A percentile compares a stretch with the other conserved stretches of the same genome.
phyloP scores from a whole-genome alignment of 2,329 filamentous ascomycete species.

The Mollisiaceae sp. region DNA sequence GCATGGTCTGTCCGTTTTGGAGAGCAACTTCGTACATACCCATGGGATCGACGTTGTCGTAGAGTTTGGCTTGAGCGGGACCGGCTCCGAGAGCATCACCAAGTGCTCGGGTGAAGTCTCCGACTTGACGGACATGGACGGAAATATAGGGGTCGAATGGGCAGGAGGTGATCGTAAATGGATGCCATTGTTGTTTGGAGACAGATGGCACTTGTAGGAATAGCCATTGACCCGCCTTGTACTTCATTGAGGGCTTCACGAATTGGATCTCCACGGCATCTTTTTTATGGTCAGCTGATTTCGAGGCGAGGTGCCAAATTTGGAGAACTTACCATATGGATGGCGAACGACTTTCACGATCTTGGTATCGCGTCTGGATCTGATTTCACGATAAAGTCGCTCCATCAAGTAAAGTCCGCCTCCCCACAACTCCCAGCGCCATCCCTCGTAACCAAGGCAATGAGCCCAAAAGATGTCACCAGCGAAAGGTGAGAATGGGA shows the following conservation, averaged over 20 bases:
- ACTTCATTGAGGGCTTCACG: constrained; percentile 92
- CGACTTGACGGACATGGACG: constrained; percentile 93
- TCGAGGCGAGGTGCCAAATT: too few relatives aligned
- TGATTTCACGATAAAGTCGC: constrained; percentile 88
- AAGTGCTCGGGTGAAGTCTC: constrained; percentile 93
- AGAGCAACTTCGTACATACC: constrained; percentile 98
- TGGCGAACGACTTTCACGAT: constrained; percentile 95
- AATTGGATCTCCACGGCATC: constrained; percentile 98
- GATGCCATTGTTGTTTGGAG: constrained; percentile 93
- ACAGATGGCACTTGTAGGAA: constrained; percentile 93
- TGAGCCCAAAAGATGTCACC: constrained; percentile 84
- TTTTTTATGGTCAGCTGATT: constrained; percentile 41
- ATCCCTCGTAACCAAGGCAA: constrained; percentile 93
- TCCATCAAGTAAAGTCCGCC: constrained; percentile 87
- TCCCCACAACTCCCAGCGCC: constrained; percentile 93
- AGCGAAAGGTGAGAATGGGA: constrained; percentile 82
- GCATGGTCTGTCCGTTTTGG: constrained; percentile 92
- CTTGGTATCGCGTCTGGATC: constrained; percentile 80
- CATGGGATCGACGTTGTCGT: constrained; percentile 87
- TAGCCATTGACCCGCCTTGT: constrained; percentile 98
- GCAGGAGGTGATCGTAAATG: constrained; percentile 98
- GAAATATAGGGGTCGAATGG: constrained; percentile 95
- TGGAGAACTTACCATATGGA: constrained; percentile 74
- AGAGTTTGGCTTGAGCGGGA: constrained; percentile 82
- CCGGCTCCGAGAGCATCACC: constrained; percentile 95